phyloP scores from a whole-genome alignment of 495 filamentous ascomycete genomes.

The Trichoderma virens region DNA sequence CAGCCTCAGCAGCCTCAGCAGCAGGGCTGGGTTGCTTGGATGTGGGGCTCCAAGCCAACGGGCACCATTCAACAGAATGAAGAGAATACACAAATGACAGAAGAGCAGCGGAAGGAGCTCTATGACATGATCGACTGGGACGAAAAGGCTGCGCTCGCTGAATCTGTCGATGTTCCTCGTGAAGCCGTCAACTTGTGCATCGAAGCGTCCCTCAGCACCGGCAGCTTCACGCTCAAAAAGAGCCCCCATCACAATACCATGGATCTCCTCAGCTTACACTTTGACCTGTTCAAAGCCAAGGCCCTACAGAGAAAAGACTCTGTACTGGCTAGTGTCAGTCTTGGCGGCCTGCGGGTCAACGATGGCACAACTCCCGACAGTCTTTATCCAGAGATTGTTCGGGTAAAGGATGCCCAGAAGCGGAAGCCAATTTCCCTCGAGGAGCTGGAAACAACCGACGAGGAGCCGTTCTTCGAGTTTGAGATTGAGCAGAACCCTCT shows the following conservation, averaged over 20 bases:
- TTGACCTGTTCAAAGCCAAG: conserved; percentile 87
- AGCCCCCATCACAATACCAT: conserved; percentile 71
- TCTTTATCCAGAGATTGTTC: conserved; percentile 87
- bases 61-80: conserved; percentile 45
- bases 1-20: conserved; percentile 42
- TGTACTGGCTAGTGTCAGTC: conserved; percentile 75
- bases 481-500: conserved; percentile 92
- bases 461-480: conserved; percentile 82
- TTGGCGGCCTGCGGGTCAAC: conserved; percentile 88
- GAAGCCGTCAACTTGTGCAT: conserved; percentile 90
- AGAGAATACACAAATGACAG: conserved; percentile 75
- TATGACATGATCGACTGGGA: conserved; percentile 98
- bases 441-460: conserved; percentile 50
- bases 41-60: conserved; percentile 70
- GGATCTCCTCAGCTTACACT: conserved; percentile 82
- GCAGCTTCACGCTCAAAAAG: conserved; percentile 86
- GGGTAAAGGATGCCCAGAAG: conserved; percentile 72
- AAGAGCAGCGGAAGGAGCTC: conserved; percentile 90
- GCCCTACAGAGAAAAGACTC: conserved; percentile 84
- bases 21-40: conserved; percentile 82
- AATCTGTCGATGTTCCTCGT: conserved; percentile 78
- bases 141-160: conserved; percentile 82
- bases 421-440: conserved; percentile 48
- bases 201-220: conserved; percentile 80
- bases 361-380: conserved; percentile 90